These are phyloP conservation scores for Papilionanthe hybrid DNA, from an alignment of 116 monocot species.

Conservation along the genomic window DNA sequence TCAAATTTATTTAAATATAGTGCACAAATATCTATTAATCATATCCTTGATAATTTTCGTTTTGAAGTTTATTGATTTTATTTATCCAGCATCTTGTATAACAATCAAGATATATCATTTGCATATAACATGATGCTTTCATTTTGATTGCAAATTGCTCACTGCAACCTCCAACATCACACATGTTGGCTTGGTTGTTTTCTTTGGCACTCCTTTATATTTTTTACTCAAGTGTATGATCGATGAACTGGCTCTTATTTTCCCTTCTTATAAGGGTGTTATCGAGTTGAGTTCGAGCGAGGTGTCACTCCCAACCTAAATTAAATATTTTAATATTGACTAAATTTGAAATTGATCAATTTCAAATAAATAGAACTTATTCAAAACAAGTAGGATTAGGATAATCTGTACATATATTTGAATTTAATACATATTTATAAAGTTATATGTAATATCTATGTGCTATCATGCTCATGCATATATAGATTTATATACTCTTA, in stretches of 20 bases:
- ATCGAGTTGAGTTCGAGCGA: too few species aligned
- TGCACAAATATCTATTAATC: not conserved
- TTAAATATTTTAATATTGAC: too few species aligned
- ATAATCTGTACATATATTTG: too few species aligned
- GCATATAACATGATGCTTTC: not conserved
- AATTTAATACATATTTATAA: too few species aligned
- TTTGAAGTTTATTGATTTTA: not conserved
- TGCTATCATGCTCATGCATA: too few species aligned
- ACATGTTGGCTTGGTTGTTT: not conserved
- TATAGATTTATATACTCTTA: too few species aligned
- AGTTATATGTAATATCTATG: too few species aligned
- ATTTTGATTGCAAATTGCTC: not conserved
- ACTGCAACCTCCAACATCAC: not conserved
- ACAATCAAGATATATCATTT: not conserved
- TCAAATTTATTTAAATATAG: not conserved
- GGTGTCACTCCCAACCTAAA: too few species aligned
- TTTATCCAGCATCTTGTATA: not conserved
- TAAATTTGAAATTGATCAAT: too few species aligned
- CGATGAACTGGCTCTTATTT: not conserved
- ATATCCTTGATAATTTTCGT: too few species aligned
- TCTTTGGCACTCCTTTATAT: not conserved
- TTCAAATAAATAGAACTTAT: too few species aligned
- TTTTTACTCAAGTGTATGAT: not conserved
- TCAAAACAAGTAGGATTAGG: too few species aligned
- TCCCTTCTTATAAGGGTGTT: not conserved